Evolutionary conservation across 2,329 filamentous ascomycete genomes (phyloP).

Genomic region (Colletotrichum tropicale): DNA sequence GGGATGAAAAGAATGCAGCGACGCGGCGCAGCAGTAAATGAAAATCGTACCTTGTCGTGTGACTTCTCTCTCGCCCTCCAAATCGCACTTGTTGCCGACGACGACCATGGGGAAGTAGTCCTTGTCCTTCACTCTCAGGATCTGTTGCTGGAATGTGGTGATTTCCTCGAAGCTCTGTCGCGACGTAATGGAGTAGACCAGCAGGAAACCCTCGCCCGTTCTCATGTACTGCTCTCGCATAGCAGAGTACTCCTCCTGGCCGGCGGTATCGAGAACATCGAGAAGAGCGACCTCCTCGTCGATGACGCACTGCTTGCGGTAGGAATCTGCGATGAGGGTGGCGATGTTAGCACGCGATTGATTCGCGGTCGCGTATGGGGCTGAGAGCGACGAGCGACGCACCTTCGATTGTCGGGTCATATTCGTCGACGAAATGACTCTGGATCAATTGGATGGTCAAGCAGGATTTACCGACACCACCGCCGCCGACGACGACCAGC

Average conservation of each 20-base stretch:
- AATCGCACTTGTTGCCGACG: conserved; percentile 99
- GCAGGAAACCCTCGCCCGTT: conserved; percentile 95
- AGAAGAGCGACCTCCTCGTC: conserved; percentile 97
- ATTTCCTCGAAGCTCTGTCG: conserved; percentile 98
- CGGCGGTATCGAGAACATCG: conserved; percentile 97
- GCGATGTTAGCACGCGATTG: conserved; percentile 24
- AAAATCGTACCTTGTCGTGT: conserved; percentile 79
- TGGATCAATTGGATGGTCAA: conserved; percentile 96
- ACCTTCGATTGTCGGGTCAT: conserved; percentile 99
- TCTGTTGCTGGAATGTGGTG: conserved; percentile 98
- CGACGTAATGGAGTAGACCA: conserved; percentile 98
- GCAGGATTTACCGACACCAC: conserved; percentile 98
- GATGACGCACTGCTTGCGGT: conserved; percentile 99
- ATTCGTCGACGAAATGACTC: conserved; percentile 98
- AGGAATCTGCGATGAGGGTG: conserved; percentile 73
- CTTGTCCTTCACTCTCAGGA: conserved; percentile 98
- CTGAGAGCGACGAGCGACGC: conserved; percentile 32
- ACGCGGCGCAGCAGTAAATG: background rate
- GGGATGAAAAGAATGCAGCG: background rate
- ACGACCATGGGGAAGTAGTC: conserved; percentile 99
- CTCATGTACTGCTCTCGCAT: conserved; percentile 99
- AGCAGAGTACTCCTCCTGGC: conserved; percentile 98
- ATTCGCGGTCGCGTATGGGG: background rate
- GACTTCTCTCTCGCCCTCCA: conserved; percentile 90
- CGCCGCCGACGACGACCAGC: conserved; percentile 95